Evolutionary conservation across 768 basidiomycete species (phyloP), one percentile per base, ranked within the genome.

Genomic region (Hemileccinum impolitum): DNA sequence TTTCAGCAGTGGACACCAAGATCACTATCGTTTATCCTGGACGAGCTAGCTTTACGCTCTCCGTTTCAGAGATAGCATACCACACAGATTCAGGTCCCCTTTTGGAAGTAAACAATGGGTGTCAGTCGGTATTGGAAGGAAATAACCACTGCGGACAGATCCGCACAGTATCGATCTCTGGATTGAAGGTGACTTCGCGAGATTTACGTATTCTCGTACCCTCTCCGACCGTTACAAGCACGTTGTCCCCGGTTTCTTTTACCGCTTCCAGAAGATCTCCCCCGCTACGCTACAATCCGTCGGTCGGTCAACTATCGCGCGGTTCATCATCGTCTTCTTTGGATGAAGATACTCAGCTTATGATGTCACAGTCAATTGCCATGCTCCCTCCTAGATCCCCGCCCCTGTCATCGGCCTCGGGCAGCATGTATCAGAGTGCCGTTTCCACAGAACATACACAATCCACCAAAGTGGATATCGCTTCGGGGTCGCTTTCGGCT

Each of bases 361-460:
- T 77, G 45, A 89, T 90, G 87, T 85, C 86, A 7, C 85, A 89
- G 61, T 90, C 88, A 6, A 71, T 89, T 30, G 83, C 76, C 3
- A 74, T 68, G 45, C 72, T 92, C 32, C 85, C 80, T 35, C 77
- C 74, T 12, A 63, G 72, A 37, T 58, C 76, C 9, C 56, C 57
- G 7, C 80, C 74, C n/a, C 72, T 76, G 15, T 56, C 71, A 34
- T 82, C 84, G 17, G 67, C 76, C 41, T 66, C 75, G 6, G 80
- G 80, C 56, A 90, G 84, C 67, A 80, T 92, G 75, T 93, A 91
- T 62, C 78, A 86, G 56, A 92, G 89, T 56, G 85, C 85, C 4
- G 55, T 86, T 18, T 85, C 85, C 10, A 53, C 59, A 15, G 31
- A 41, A 40, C 39, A 58, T 26, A 21, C 31, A 23, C 50, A 45